These are phyloP conservation scores for Primulina huaijiensis DNA, from an alignment of 257 asterid genomes.

Conservation along the genomic window DNA sequence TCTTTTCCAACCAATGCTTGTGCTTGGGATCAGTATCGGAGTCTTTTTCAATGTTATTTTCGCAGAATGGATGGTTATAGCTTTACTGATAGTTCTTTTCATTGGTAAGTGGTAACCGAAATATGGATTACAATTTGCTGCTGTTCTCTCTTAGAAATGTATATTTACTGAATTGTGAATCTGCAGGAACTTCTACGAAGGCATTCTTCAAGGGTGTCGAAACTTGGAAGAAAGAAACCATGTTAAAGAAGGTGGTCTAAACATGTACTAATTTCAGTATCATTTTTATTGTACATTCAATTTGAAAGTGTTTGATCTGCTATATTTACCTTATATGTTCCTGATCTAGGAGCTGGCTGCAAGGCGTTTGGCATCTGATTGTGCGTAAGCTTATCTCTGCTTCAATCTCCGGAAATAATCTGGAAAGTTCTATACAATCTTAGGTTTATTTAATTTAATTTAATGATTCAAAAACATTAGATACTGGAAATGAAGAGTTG, in stretches of 20 bases:
- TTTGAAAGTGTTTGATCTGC: no score
- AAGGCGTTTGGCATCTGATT: no score
- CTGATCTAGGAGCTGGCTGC: no score
- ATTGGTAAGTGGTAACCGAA: slow-evolving; percentile 47
- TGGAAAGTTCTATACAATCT: no score
- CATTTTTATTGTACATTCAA: not conserved
- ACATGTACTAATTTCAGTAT: slow-evolving; percentile 6
- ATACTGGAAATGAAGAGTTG: no score
- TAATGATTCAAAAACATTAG: no score
- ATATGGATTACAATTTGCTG: not conserved
- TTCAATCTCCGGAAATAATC: no score
- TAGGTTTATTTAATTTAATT: no score
- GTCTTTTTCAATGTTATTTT: slow-evolving; percentile 53
- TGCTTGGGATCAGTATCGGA: slow-evolving; percentile 59
- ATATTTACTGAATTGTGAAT: slow-evolving; percentile 17
- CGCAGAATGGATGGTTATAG: slow-evolving; percentile 68
- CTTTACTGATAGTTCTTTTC: slow-evolving; percentile 53
- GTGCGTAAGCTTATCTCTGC: no score
- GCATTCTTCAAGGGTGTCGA: slow-evolving; percentile 58
- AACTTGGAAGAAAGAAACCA: slow-evolving; percentile 59
- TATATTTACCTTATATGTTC: no score
- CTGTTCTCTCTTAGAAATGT: not conserved
- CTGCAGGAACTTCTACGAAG: slow-evolving; percentile 48
- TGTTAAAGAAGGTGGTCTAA: slow-evolving; percentile 38
- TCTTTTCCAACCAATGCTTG: slow-evolving; percentile 65